phyloP scores from a whole-genome alignment of 176 grass and related monocot genomes.

The Oryza glumipatula region DNA sequence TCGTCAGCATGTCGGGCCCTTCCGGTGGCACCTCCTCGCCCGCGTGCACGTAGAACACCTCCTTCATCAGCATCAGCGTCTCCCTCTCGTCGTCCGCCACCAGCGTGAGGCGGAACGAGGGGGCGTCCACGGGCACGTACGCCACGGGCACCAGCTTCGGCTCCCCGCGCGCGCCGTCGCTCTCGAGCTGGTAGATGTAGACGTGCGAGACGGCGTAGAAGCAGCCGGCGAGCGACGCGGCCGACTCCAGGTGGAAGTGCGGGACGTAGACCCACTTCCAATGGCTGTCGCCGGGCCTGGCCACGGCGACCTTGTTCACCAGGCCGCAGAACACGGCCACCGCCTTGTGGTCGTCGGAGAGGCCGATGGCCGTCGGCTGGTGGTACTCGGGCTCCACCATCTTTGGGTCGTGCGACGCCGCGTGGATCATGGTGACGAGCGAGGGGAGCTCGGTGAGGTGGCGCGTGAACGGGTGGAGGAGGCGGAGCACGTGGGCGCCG shows the following conservation, averaged over 20 bases:
- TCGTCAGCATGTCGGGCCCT: neutral
- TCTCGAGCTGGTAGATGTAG: neutral
- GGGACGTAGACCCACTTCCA: neutral
- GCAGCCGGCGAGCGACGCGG: neutral
- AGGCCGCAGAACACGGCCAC: neutral
- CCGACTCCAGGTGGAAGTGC: neutral
- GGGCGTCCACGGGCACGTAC: neutral
- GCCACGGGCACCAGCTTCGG: neutral
- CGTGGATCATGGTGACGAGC: neutral
- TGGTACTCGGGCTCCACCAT: neutral
- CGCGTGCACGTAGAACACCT: neutral
- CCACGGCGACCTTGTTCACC: neutral
- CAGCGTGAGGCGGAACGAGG: neutral
- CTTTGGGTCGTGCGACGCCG: neutral
- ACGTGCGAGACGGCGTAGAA: neutral
- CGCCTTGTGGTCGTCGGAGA: neutral
- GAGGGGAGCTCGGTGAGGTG: neutral
- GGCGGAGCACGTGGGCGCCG: neutral
- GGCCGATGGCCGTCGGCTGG: neutral
- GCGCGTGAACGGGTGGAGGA: neutral
- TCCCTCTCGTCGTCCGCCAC: neutral
- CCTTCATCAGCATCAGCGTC: neutral
- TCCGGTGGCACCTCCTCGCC: neutral
- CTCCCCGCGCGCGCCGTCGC: neutral
- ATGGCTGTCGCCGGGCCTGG: neutral